These are phyloP conservation scores for Hypoxylon sp. DNA, from an alignment of 2,329 filamentous ascomycete genomes.

Conservation along the genomic window DNA sequence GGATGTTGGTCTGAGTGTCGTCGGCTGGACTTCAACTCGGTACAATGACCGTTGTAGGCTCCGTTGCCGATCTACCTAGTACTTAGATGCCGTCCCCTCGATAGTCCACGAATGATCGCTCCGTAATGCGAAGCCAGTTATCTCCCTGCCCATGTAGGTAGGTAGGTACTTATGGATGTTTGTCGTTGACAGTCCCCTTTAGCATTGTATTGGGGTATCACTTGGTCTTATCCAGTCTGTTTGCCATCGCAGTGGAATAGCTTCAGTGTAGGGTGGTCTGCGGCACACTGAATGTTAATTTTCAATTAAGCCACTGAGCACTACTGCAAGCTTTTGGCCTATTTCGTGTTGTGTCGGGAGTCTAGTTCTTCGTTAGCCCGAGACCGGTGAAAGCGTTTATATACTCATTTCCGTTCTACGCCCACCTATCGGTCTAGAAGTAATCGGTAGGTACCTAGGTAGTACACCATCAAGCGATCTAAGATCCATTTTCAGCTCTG, in stretches of 20 bases:
- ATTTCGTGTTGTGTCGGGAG: conserved; percentile 1
- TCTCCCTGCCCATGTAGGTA: not conserved
- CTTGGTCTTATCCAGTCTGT: conserved; percentile 1
- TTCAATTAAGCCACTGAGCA: conserved; percentile 1
- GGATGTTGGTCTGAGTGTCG: not conserved
- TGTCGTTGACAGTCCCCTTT: not conserved
- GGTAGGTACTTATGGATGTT: not conserved
- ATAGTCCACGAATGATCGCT: not conserved
- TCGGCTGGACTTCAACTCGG: conserved; percentile 14
- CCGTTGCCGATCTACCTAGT: conserved; percentile 21
- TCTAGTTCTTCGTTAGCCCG: conserved; percentile 21
- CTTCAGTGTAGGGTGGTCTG: not conserved
- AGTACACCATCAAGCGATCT: conserved; percentile 11
- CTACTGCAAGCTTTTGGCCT: conserved; percentile 2
- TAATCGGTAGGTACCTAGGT: not conserved
- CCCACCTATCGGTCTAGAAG: not conserved
- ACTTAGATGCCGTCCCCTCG: conserved; percentile 4
- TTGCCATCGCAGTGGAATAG: not conserved
- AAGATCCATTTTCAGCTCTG: conserved; percentile 6
- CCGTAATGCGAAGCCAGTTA: conserved; percentile 3
- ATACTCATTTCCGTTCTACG: conserved; percentile 15
- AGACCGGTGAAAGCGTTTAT: conserved; percentile 15
- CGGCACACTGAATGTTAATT: not conserved
- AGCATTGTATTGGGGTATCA: not conserved
- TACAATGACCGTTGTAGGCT: conserved; percentile 9